Percentiles rank a stretch among this genome's conserved stretches.
Conservation (phyloP, 1,284 basidiomycete species). For the Pholiota adiposa region DNA sequence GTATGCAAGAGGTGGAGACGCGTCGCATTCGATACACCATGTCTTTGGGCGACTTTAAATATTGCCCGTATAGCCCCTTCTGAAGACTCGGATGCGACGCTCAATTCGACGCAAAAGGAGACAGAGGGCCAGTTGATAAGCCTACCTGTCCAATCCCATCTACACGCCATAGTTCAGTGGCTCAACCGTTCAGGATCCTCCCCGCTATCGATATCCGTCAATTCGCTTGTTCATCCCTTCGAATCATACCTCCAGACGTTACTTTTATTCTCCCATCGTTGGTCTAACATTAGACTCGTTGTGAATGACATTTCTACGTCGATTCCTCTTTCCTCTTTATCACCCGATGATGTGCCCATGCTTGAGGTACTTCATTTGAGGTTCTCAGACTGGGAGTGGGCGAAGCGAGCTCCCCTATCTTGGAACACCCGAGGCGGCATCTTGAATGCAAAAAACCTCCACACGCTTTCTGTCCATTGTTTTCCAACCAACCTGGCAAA, state of each 20-base stretch:
- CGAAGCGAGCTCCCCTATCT: neutral
- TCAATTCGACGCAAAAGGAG: neutral
- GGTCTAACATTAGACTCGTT: conserved; percentile 9
- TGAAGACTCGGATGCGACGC: neutral
- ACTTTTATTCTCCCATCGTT: conserved; percentile 9
- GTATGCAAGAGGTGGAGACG: conserved; percentile 5
- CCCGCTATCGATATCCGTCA: conserved; percentile 13
- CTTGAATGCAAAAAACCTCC: neutral
- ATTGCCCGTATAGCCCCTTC: neutral
- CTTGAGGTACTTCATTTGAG: conserved; percentile 15
- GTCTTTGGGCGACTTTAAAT: conserved; percentile 7
- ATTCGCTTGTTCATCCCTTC: neutral
- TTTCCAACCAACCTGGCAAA: neutral
- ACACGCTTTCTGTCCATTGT: neutral
- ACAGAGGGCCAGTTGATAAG: too few relatives aligned
- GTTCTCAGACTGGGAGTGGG: conserved; percentile 3
- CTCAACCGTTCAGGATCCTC: conserved; percentile 12
- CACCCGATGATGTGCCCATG: neutral
- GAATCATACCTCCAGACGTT: conserved; percentile 8
- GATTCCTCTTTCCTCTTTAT: neutral
- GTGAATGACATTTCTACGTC: neutral
- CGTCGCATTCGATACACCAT: neutral
- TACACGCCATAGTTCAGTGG: conserved; percentile 3
- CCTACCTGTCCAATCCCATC: neutral
- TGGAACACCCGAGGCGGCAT: conserved; percentile 11